Base-by-base conservation (phyloP, 768 basidiomycete genomes). In the Auriscalpium vulgare region DNA sequence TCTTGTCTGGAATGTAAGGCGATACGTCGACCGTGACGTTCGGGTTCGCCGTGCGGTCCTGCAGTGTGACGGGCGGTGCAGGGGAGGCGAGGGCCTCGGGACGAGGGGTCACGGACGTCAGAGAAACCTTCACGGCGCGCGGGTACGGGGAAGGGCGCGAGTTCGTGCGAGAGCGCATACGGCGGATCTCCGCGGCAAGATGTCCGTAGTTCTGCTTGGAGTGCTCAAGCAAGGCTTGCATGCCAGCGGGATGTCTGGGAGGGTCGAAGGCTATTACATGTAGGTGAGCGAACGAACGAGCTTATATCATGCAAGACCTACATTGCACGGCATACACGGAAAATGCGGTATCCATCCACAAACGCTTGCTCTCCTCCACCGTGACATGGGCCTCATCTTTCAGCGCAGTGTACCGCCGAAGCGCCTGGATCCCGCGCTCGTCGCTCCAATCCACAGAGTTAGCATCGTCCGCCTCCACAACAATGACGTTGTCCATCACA, bases 91-190 rank as follows among this genome's bases (percentile, higher is more conserved):
- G 61, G 57, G 43, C 53, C 44, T 56, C 58, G 16, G 16, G 54
- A 49, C 34, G 62, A 58, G 37, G 68, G 58, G 35, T 67, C 40
- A 81, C 76, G 0, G 76, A 69, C 0, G 83, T 78, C 14, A 74
- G 64, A 1, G 76, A 74, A 0, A 73, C 67, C 64, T 77, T 83
- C 40, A 72, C 68, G 10, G 72, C 64, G 13, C 83, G 76, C 37
- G 88, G 86, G 58, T 91, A 91, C 0, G 88, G 89, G 5, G 86
- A 86, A 0, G 86, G 74, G 16, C 89, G 76, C 29, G 88, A 90
- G 34, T 79, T 76, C 0, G 83, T 88, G 13, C 87, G 78, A 1
- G 85, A 86, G 16, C 85, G 82, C 51, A 75, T 82, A 23, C 78
- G 76, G 7, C 82, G 80, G 17, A 88, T 75, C 50, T 89, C 87